Conservation (phyloP, 306 rosid species). For the Gleditsia sinensis region DNA sequence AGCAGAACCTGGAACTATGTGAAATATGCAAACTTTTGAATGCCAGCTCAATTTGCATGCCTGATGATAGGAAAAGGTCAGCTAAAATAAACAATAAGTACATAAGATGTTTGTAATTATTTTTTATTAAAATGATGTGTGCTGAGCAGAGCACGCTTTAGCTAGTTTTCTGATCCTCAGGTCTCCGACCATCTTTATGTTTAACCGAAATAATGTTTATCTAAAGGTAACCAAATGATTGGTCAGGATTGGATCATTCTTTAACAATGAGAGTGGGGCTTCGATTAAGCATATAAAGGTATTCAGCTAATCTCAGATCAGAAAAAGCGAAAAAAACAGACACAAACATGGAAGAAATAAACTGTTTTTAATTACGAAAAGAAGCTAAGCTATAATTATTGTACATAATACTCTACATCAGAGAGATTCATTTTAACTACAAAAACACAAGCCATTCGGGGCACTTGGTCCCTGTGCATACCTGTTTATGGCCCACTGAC, state of each 20-base stretch:
- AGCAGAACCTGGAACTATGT: conserved; percentile 21
- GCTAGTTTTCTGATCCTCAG: conserved; percentile 5
- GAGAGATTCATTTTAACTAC: conserved; percentile 37
- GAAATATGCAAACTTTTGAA: conserved; percentile 28
- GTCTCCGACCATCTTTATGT: conserved; percentile 41
- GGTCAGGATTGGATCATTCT: too few relatives aligned
- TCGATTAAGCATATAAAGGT: too few relatives aligned
- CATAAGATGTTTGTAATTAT: neutral
- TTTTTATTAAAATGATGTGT: neutral
- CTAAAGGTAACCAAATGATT: conserved; percentile 47
- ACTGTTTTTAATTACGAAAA: conserved; percentile 11
- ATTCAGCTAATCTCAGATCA: neutral
- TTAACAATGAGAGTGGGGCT: too few relatives aligned
- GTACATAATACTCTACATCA: conserved; percentile 17
- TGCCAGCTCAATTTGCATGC: conserved; percentile 51
- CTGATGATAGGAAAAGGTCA: conserved; percentile 24
- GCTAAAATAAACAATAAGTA: conserved; percentile 11
- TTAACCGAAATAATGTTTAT: conserved; percentile 33
- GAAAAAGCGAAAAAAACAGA: conserved; percentile 7
- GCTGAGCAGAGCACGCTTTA: conserved; percentile 14
- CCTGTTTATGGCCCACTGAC: conserved; percentile 44
- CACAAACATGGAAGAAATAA: conserved; percentile 27
- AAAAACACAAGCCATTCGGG: conserved; percentile 29
- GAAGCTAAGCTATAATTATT: conserved; percentile 30
- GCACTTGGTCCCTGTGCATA: conserved; percentile 32